Conservation (phyloP, 192 early-diverging fungal genomes). For the Entomortierella lignicola region DNA sequence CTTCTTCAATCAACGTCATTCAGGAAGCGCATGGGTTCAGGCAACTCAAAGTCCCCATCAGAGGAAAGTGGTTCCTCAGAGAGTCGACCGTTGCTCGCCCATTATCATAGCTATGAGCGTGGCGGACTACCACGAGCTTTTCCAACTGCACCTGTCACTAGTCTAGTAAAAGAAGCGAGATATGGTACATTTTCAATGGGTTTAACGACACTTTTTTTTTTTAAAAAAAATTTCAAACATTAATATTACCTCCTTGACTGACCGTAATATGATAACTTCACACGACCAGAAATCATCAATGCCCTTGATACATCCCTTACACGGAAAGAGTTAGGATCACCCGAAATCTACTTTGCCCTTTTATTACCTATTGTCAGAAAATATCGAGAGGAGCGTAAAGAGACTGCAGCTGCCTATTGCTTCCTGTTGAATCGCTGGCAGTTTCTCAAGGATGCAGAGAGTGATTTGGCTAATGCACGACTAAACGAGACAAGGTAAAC, state of each 20-base stretch:
- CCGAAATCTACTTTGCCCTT: conserved; percentile 53
- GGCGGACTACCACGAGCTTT: conserved; percentile 23
- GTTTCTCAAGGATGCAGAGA: conserved; percentile 49
- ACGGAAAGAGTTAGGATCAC: conserved; percentile 37
- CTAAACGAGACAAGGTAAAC: conserved; percentile 50
- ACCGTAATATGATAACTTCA: too few species aligned
- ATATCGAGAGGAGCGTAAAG: conserved; percentile 42
- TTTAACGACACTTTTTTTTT: background rate
- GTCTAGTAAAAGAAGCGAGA: conserved; percentile 36
- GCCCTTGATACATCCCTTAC: conserved; percentile 50
- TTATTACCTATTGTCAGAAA: conserved; percentile 49
- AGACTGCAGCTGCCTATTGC: conserved; percentile 51
- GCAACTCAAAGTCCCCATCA: conserved; percentile 7
- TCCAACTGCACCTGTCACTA: conserved; percentile 48
- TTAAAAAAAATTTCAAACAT: background rate
- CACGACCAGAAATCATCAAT: conserved; percentile 35
- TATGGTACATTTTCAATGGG: conserved; percentile 25
- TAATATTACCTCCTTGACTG: too few species aligned
- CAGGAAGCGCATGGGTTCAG: conserved; percentile 9
- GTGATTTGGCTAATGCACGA: conserved; percentile 48
- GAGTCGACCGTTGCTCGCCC: conserved; percentile 21
- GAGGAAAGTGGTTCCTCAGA: conserved; percentile 26
- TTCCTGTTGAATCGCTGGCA: conserved; percentile 51
- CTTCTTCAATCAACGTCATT: background rate
- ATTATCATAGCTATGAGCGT: conserved; percentile 11